phyloP scores from a whole-genome alignment of 371 early-diverging fungal species.

The Mortierella sp. region DNA sequence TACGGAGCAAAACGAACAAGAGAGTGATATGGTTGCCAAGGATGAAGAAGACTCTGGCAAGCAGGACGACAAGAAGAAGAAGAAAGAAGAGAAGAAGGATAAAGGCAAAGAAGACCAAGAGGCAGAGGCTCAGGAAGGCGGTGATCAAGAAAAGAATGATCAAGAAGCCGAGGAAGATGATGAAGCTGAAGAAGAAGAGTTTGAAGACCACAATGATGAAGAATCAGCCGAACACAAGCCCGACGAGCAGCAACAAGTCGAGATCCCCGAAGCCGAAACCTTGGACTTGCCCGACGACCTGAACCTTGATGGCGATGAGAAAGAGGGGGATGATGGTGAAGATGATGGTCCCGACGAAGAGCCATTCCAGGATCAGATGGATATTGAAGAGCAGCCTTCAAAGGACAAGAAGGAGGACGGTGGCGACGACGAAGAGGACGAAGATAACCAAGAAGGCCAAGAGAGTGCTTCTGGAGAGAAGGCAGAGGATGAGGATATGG shows the following conservation, averaged over 20 bases:
- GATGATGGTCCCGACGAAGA: constrained; percentile 64
- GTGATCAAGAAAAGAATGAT: constrained; percentile 56
- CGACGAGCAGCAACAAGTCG: constrained; percentile 55
- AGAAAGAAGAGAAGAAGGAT: constrained; percentile 60
- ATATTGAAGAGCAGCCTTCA: constrained; percentile 53
- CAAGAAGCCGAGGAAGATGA: constrained; percentile 60
- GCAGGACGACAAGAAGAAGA: constrained; percentile 59
- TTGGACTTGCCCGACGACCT: constrained; percentile 61
- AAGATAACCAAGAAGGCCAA: constrained; percentile 63
- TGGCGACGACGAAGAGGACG: constrained; percentile 56
- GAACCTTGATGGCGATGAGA: constrained; percentile 58
- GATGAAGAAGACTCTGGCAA: constrained; percentile 67
- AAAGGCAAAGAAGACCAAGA: constrained; percentile 65
- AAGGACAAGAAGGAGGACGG: constrained; percentile 63
- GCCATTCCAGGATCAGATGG: constrained; percentile 60
- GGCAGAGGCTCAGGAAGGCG: constrained; percentile 59
- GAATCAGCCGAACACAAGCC: constrained; percentile 60
- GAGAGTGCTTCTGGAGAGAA: constrained; percentile 59
- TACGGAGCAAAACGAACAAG: constrained; percentile 63
- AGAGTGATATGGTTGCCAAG: constrained; percentile 78
- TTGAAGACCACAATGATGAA: constrained; percentile 62
- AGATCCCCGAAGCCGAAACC: constrained; percentile 61
- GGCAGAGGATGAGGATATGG: constrained; percentile 60
- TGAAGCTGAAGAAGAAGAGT: constrained; percentile 62
- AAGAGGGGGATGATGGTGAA: constrained; percentile 52